These are phyloP conservation scores for Trypanosoma caninum DNA, from an alignment of 208 protist species.

Conservation along the genomic window DNA sequence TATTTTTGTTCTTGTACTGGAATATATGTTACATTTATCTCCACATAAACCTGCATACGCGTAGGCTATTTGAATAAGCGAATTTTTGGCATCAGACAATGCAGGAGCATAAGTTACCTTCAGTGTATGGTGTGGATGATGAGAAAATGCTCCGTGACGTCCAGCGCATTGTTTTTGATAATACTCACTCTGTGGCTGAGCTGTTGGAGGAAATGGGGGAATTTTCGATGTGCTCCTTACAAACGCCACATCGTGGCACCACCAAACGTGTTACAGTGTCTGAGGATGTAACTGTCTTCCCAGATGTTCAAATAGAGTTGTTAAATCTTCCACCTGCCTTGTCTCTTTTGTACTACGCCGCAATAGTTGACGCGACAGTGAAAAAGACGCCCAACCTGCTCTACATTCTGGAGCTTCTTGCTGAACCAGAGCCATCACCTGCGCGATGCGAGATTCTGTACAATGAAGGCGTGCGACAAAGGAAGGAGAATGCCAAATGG, in stretches of 20 bases:
- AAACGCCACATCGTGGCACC: not conserved
- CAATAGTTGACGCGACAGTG: constrained; percentile 3
- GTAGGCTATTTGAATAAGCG: too few species aligned
- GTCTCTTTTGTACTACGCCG: constrained; percentile 43
- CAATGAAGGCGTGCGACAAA: constrained; percentile 4
- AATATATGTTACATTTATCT: too few species aligned
- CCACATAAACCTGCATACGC: too few species aligned
- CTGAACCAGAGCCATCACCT: constrained; percentile 15
- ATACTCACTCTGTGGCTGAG: constrained; percentile 3
- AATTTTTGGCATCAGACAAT: too few species aligned
- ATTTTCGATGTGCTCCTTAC: not conserved
- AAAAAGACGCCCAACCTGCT: constrained; percentile 15
- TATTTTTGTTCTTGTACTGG: not conserved
- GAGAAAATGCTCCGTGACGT: constrained; percentile 13
- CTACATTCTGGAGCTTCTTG: constrained; percentile 28
- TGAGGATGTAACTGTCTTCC: constrained; percentile 19
- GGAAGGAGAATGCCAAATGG: not conserved
- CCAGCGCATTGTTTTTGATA: constrained; percentile 14
- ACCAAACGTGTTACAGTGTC: constrained; percentile 15
- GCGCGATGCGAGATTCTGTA: constrained; percentile 28
- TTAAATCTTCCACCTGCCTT: constrained; percentile 43
- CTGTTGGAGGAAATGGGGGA: constrained; percentile 1
- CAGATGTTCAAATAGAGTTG: not conserved
- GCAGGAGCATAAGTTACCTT: not conserved
- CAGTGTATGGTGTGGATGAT: constrained; percentile 3